A percentile compares a stretch with the other conserved stretches of the same genome.
phyloP scores from a whole-genome alignment of 305 asterid genomes.

The Solanum aculeatissimum region DNA sequence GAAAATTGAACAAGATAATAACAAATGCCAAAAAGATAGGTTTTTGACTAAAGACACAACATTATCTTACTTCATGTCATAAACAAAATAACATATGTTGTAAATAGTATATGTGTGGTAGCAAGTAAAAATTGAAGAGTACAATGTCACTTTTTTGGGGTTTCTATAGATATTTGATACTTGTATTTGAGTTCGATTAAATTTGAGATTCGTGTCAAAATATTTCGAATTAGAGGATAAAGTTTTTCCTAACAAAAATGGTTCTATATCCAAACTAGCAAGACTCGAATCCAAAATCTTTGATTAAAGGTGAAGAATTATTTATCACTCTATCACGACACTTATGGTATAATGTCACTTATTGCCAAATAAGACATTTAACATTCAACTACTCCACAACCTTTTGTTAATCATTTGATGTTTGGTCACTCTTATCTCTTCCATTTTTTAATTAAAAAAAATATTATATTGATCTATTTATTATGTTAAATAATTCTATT shows the following conservation, averaged over 20 bases:
- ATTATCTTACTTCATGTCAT: background rate
- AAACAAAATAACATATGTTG: background rate
- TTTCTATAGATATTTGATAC: rapidly evolving
- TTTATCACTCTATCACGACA: background rate
- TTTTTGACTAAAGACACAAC: background rate
- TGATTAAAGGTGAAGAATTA: background rate
- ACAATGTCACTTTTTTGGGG: background rate
- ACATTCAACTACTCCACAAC: background rate
- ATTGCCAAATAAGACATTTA: background rate
- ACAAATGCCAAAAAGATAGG: background rate
- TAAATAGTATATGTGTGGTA: background rate
- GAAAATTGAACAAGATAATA: background rate
- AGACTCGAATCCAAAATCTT: background rate
- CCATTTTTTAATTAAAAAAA: background rate
- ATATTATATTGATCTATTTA: background rate
- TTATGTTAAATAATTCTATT: background rate
- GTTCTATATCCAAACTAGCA: background rate
- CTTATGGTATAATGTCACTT: background rate
- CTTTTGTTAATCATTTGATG: background rate
- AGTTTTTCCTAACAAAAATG: background rate
- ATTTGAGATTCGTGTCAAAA: background rate
- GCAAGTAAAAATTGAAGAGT: background rate
- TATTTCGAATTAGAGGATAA: background rate
- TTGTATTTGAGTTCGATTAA: background rate
- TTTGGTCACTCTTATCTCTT: background rate